Conservation (phyloP, 805 yeast genomes). For the Jamesozyma jinghongensis region DNA sequence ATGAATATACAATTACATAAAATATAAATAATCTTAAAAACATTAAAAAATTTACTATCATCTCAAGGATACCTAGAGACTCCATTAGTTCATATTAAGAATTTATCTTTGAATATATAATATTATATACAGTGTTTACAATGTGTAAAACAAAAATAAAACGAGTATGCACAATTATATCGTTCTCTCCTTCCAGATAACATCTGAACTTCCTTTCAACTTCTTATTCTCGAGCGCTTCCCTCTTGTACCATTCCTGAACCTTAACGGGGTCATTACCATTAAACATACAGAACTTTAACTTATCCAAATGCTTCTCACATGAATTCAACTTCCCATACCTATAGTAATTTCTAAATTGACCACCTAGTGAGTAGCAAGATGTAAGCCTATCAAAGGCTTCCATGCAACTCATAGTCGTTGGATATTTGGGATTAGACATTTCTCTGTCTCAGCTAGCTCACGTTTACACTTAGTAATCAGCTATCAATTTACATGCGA, state of each 20-base stretch:
- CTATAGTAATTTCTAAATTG: constrained; percentile 78
- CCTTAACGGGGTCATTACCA: constrained; percentile 43
- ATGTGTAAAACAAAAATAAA: too few species aligned
- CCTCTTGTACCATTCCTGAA: constrained; percentile 64
- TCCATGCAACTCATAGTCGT: constrained; percentile 64
- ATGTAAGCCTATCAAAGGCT: constrained; percentile 77
- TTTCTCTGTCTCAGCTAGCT: not conserved
- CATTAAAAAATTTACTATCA: too few species aligned
- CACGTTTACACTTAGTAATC: not conserved
- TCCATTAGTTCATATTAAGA: too few species aligned
- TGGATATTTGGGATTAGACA: constrained; percentile 17
- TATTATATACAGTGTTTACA: too few species aligned
- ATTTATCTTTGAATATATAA: too few species aligned
- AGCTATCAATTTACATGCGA: not conserved
- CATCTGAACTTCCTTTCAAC: constrained; percentile 69
- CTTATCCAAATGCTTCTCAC: constrained; percentile 61
- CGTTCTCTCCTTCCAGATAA: constrained; percentile 75
- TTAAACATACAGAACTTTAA: constrained; percentile 71
- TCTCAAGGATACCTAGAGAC: too few species aligned
- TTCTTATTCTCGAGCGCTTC: constrained; percentile 48
- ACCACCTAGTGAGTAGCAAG: constrained; percentile 86
- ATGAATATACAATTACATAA: constrained; percentile 1
- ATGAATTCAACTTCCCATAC: constrained; percentile 66
- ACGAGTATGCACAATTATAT: not conserved
- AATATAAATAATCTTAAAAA: too few species aligned